Evolutionary conservation across 1,284 basidiomycete genomes (phyloP), one percentile per base, ranked within the genome.

Genomic region (Golubevia pallescens): DNA sequence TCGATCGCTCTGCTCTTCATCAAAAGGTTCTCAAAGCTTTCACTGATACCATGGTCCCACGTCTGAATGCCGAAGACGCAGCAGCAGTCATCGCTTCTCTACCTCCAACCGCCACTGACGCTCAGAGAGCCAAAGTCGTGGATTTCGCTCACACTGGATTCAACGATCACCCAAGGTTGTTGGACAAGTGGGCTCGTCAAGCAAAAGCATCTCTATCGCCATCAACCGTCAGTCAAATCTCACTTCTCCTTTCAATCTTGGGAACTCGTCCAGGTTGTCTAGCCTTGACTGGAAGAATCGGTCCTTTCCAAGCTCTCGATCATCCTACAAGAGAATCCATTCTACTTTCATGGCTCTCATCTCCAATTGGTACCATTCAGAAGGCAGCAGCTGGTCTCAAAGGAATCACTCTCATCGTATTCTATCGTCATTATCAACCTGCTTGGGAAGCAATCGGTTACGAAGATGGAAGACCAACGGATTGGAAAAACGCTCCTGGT

Each of bases 371-470:
- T 48, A 68, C 80, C 24, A 58, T 85, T 60, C 73, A 75, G n/a
- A 80, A 80, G 60, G 82, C 75, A 1, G 76, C 73, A 0, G 53
- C 72, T 16, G 82, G 82, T 42, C 65, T 85, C 63, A 67, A 69
- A 38, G 78, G 74, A 6, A 70, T 84, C 62, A 62, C 62, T 24
- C 60, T 78, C n/a, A 64, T 84, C 23, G 70, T 74, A 57, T 84
- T 70, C 62, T 85, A 84, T 69, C 73, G 77, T 56, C 69, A 72
- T 63, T 62, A 73, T 63, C 71, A 74, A 58, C 63, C 67, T 1
- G 82, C 81, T 3, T 73, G 68, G 71, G 75, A 80, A 61, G 80
- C 82, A 4, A 71, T 78, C n/a, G 82, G 82, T 16, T 85, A 85
- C 70, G 73, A 74, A 2, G 74, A 70, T 16, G 77, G 77, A 42